Evolutionary conservation across 441 rosid genomes (phyloP).

Genomic region (Erodium chrysanthum): DNA sequence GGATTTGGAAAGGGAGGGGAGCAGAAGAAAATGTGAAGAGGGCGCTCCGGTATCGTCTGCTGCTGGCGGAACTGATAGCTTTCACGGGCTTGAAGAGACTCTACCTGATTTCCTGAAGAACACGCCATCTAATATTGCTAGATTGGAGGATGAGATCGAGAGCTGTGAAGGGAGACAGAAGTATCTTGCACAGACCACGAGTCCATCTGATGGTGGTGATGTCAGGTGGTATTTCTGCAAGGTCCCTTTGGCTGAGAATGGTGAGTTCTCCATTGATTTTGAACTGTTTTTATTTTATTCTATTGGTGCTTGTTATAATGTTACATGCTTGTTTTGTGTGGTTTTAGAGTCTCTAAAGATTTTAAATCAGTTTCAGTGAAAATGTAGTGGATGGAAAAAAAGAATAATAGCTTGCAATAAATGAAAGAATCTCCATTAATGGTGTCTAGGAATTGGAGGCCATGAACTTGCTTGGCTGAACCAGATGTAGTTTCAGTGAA

Average conservation of each 20-base stretch:
- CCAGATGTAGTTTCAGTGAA: background rate
- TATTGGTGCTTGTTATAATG: background rate
- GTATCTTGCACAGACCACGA: constrained; percentile 70
- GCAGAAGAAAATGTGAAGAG: no score
- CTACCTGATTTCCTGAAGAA: constrained; percentile 72
- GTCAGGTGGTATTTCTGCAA: constrained; percentile 88
- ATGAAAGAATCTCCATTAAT: background rate
- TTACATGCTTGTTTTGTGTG: background rate
- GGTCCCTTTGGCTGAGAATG: constrained; percentile 63
- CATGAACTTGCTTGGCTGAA: constrained; percentile 1
- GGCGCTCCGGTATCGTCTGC: no score
- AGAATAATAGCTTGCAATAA: background rate
- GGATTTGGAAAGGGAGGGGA: no score
- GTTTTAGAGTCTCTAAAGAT: background rate
- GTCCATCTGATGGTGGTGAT: constrained; percentile 86
- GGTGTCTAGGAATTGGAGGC: background rate
- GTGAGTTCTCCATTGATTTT: constrained; percentile 28
- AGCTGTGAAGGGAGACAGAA: constrained; percentile 62
- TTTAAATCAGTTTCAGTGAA: background rate
- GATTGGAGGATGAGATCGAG: constrained; percentile 80
- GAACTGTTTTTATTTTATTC: constrained; percentile 3
- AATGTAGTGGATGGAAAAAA: background rate
- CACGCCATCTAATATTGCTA: constrained; percentile 80
- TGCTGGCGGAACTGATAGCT: constrained; percentile 11
- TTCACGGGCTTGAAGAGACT: constrained; percentile 31